Evolutionary conservation across 1,284 basidiomycete genomes (phyloP).

Genomic region (Blastosporella zonata): DNA sequence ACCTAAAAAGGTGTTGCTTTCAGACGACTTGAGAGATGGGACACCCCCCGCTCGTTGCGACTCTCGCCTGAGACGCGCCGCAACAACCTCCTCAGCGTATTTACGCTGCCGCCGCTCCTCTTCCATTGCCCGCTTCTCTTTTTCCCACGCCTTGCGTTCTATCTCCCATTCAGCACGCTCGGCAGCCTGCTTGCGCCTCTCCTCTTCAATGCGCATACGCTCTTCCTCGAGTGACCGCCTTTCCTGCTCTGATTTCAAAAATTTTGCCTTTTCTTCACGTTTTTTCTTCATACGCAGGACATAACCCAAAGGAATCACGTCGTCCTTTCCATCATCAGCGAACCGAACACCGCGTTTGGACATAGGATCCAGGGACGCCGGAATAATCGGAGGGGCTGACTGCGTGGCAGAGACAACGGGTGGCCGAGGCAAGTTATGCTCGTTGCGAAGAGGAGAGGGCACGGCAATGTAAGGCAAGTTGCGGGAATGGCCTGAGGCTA

Average conservation of each 20-base stretch:
- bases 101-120: constrained; percentile 52
- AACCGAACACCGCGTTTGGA: constrained; percentile 68
- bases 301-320: constrained; percentile 64
- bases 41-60: constrained; percentile 45
- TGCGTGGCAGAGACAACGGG: constrained; percentile 9
- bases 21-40: constrained; percentile 25
- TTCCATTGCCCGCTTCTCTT: constrained; percentile 52
- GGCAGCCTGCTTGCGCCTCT: constrained; percentile 42
- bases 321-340: constrained; percentile 63
- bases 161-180: constrained; percentile 51
- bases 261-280: constrained; percentile 67
- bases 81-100: constrained; percentile 60
- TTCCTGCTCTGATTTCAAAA: constrained; percentile 56
- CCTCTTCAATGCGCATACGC: constrained; percentile 44
- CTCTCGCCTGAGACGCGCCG: constrained; percentile 61
- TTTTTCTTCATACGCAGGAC: constrained; percentile 66
- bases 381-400: constrained; percentile 13
- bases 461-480: constrained; percentile 37
- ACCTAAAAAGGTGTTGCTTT: constrained; percentile 17
- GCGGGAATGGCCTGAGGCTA: constrained; percentile 26
- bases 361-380: constrained; percentile 18
- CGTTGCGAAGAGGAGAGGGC: constrained; percentile 55
- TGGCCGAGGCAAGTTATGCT: constrained; percentile 27
- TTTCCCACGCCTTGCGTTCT: constrained; percentile 52
- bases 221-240: constrained; percentile 32